These are phyloP conservation scores for Croton laevigatus DNA, from an alignment of 441 rosid genomes.

Conservation along the genomic window DNA sequence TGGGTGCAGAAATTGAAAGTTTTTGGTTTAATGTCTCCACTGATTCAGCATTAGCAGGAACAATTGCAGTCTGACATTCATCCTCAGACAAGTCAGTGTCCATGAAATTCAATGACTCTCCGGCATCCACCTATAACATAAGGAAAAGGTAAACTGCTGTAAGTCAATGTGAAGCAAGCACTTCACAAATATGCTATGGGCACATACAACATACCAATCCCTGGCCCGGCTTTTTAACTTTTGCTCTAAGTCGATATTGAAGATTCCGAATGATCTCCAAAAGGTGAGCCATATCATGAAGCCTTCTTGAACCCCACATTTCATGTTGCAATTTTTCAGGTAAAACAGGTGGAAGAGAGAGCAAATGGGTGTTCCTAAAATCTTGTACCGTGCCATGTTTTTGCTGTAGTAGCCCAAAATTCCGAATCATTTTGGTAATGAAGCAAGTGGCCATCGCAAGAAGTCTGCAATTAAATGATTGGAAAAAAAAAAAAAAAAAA, in stretches of 20 bases:
- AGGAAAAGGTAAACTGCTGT: background rate
- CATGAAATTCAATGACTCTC: slow-evolving; percentile 38
- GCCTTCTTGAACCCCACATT: slow-evolving; percentile 48
- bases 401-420: slow-evolving; percentile 62
- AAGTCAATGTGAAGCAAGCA: slow-evolving; percentile 18
- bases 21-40: slow-evolving; percentile 41
- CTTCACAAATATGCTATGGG: slow-evolving; percentile 4
- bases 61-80: slow-evolving; percentile 58
- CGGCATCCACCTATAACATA: slow-evolving; percentile 54
- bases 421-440: slow-evolving; percentile 81
- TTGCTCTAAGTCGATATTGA: slow-evolving; percentile 65
- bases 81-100: slow-evolving; percentile 41
- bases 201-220: slow-evolving; percentile 50
- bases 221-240: slow-evolving; percentile 72
- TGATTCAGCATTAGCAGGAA: slow-evolving; percentile 41
- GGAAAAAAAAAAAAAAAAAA: slow-evolving; percentile 19
- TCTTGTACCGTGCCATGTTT: slow-evolving; percentile 48
- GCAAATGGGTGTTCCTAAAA: slow-evolving; percentile 33
- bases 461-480: slow-evolving; percentile 55
- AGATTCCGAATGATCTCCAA: slow-evolving; percentile 82
- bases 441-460: slow-evolving; percentile 77
- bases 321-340: slow-evolving; percentile 39
- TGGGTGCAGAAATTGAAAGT: slow-evolving; percentile 28
- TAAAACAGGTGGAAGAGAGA: slow-evolving; percentile 57
- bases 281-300: slow-evolving; percentile 79